Evolutionary conservation across 106 monocot genomes (phyloP), one percentile per base, ranked within the genome.

Genomic region (Dendrobium huoshanense): DNA sequence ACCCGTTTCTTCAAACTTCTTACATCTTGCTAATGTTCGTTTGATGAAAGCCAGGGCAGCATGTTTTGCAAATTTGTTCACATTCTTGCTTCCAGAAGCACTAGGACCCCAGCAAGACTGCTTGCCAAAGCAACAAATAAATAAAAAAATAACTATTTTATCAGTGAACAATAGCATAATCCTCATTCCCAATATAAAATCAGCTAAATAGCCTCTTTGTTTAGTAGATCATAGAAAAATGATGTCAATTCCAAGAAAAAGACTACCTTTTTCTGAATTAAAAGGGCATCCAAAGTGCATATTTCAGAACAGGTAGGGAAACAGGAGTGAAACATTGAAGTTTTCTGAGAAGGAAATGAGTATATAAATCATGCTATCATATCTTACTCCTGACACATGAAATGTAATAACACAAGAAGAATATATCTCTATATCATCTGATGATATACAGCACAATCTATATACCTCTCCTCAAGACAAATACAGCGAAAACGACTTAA

Each of bases 81-180:
- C 74, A 85, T 87, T 83, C 79, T 87, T 89, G 77, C 81, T 81
- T 41, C 82, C 79, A 85, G 91, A 79, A 73, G 84, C 75, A 80
- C 54, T 54, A 33, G 81, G 79, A 43, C 86, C 87, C 65, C 33
- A 82, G 70, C 49, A 89, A 79, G 83, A 83, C 87, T 87, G 84
- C 79, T 27, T 37, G 13, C 13, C 51, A 51, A 13, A 51, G 15
- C 25, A 72, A 72, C 31, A 37, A 9, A 72, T 20, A 10, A 31
- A 72, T 74, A 19, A 5, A 27, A 31, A 6, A 74, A 41, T 16
- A 17, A 74, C 43, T 43, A 33, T 5, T 44, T 18, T 19, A 74
- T 72, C 40, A 72, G 27, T 18, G 2, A 72, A 33, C 0, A 20
- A 7, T 43, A 2, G 33, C 17, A 74, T 43, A 20, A 43, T 33